Conservation (phyloP, 306 rosid species). For the Ormosia emarginata region DNA sequence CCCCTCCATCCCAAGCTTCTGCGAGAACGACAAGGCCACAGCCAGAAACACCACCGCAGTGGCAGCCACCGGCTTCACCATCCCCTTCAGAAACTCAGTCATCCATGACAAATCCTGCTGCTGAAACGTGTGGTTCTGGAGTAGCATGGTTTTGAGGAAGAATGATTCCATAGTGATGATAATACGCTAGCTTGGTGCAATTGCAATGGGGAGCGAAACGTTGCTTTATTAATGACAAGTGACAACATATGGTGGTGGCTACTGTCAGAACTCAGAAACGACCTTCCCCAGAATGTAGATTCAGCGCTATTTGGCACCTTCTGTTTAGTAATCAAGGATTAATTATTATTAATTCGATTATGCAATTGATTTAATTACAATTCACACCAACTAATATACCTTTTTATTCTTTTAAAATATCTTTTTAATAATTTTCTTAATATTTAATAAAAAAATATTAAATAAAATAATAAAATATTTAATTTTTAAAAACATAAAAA, state of each 20-base stretch:
- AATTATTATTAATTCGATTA: background rate
- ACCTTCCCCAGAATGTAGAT: slow-evolving; percentile 33
- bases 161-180: slow-evolving; percentile 11
- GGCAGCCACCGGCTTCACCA: slow-evolving; percentile 75
- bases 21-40: slow-evolving; percentile 50
- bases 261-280: slow-evolving; percentile 12
- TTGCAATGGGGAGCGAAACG: background rate
- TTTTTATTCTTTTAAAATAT: no score
- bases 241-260: background rate
- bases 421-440: no score
- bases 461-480: no score
- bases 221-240: background rate
- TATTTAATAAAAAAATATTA: no score
- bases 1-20: slow-evolving; percentile 66
- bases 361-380: background rate
- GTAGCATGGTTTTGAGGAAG: background rate
- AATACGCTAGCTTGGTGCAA: no score
- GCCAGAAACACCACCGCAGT: slow-evolving; percentile 68
- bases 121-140: slow-evolving; percentile 24
- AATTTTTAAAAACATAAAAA: no score
- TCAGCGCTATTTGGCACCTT: background rate
- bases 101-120: slow-evolving; percentile 51
- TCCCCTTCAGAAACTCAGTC: slow-evolving; percentile 59
- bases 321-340: background rate
- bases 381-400: background rate